Evolutionary conservation across 2,329 filamentous ascomycete genomes (phyloP), one percentile per base, ranked within the genome.

Genomic region (Pseudogymnoascus pannorum): DNA sequence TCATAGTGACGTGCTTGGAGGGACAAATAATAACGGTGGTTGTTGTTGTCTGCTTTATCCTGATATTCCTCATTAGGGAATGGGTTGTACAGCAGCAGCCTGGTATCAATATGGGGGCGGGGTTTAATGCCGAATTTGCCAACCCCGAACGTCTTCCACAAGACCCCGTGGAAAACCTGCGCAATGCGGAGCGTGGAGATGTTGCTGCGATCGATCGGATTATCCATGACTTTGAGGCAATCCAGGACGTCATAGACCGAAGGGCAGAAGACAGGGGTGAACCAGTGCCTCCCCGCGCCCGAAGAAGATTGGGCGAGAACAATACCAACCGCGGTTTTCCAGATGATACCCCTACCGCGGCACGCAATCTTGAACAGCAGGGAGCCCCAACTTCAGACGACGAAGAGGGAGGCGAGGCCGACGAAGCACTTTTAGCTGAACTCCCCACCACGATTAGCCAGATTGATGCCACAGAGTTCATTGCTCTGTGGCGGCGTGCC

Each of bases 11-110:
- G 67, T 84, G 93, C 0, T 77, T 97, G 3, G 94, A 99, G 75
- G 94, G 94, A 3, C 92, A 96, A 71, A 84, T 97, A 57, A 96
- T 99, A 67, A 99, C 93, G 0, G 77, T 97, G 5, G 77, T 95
- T 9, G 91, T 97, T 58, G 93, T 99, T 6, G 82, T 96, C 48
- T 92, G 88, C 62, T 99, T 97, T 74, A 97, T 99, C 63, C 78
- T 99, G n/a, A 87, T 99, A 42, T 99, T 99, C 67, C 77, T 99
- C 3, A 97, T 99, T 54, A 81, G 95, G 54, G 94, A 99, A 76
- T 99, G 96, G 82, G 94, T 99, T 58, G 92, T 99, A 8, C 94
- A 99, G 72, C 94, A 99, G 72, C 94, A 99, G 71, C 94, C 93
- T 4, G 87, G 92, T 66, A 88, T 94, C 67, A 95, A 96, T 69